Conservation (phyloP, 139 green algal species). For the Diplosphaera chodatii region DNA sequence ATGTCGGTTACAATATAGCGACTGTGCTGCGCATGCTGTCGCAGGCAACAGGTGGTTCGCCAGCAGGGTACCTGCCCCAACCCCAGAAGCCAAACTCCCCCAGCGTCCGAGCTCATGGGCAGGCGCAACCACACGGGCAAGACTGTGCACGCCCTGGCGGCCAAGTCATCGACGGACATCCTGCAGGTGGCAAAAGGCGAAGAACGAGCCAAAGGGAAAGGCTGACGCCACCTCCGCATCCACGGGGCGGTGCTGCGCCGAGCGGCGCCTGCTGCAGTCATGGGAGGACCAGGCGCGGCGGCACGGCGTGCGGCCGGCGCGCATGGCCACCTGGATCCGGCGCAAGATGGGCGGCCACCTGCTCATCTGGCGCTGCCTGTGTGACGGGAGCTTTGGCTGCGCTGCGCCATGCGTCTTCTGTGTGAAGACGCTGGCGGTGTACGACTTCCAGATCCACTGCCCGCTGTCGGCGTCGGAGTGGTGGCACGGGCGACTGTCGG, state of each 20-base stretch:
- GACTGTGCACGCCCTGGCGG: neutral
- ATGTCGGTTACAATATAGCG: too few species aligned
- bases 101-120: neutral
- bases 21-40: too few species aligned
- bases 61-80: too few species aligned
- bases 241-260: neutral
- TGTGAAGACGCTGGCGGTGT: slow-evolving; percentile 34
- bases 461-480: slow-evolving; percentile 1
- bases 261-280: slow-evolving; percentile 39
- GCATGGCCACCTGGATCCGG: slow-evolving; percentile 50
- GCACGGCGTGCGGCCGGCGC: slow-evolving; percentile 39
- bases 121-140: neutral
- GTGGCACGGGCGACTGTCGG: slow-evolving; percentile 1
- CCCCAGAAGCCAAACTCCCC: neutral
- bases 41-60: too few species aligned
- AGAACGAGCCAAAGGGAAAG: neutral
- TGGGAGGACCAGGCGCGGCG: slow-evolving; percentile 32
- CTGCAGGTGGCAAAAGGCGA: neutral
- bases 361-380: slow-evolving; percentile 38
- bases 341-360: slow-evolving; percentile 53
- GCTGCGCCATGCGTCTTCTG: slow-evolving; percentile 56
- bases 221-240: neutral
- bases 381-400: slow-evolving; percentile 52
- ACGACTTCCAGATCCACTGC: slow-evolving; percentile 52
- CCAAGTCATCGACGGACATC: neutral